Evolutionary conservation across 805 yeast species (phyloP), one percentile per base, ranked within the genome.

Genomic region (Saturnispora quitensis): DNA sequence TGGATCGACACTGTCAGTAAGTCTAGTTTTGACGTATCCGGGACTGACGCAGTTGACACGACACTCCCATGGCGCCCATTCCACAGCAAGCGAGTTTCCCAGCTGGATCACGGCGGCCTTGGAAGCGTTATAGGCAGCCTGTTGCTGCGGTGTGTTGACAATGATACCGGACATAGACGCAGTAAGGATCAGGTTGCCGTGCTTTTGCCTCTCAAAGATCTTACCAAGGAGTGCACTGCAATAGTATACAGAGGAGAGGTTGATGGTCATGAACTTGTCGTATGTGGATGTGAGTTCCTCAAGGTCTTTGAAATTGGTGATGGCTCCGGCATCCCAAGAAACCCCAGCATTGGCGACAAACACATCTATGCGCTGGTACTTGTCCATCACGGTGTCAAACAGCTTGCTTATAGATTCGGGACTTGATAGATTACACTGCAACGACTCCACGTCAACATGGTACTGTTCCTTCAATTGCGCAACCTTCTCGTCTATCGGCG

Each of bases 151-250:
- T 55, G 81, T 79, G 68, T 89, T 89, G 60, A 81, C 93, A 60
- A 89, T 82, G 69, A 83, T 89, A 15, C 87, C 96, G 27, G 93
- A 84, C 86, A 89, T 89, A 40, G 95, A 86, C 5, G 95, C 89
- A 5, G 97, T 89, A 68, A 86, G 75, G 59, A 89, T 80, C 59
- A 89, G 73, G 1, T 95, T 84, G 33, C 97, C 96, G 53, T 68
- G 69, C 17, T 86, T 85, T 62, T 86, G 89, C 60, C 76, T 70
- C 66, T 79, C 78, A 75, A 89, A 89, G 52, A 82, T 73, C 57
- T 71, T 72, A 48, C 96, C 97, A 40, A 82, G 77, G 49, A 76
- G 71, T 70, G 84, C 84, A 55, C 95, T 84, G 62, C 90, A 78
- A 68, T 84, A 84, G 71, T 82, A 88, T 44, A 84, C 86, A 10